Conservation (phyloP, 495 filamentous ascomycete species). For the Polyplosphaeria fusca region DNA sequence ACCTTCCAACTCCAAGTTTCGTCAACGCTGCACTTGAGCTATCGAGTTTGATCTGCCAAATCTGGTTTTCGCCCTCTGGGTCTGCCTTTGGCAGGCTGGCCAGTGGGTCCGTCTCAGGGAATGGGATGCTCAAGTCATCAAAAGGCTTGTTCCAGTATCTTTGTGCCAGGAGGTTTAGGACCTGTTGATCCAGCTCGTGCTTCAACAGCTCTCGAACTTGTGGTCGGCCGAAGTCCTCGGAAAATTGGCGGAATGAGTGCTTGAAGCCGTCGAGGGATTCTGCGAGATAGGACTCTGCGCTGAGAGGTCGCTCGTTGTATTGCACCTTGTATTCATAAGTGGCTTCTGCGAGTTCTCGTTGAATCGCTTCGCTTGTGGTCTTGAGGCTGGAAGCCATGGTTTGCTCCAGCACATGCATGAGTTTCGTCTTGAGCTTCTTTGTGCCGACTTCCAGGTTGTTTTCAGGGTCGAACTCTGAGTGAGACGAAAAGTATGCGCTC, state of each 20-base stretch:
- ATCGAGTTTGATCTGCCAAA: conserved; percentile 94
- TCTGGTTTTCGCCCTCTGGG: conserved; percentile 71
- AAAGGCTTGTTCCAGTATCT: conserved; percentile 98
- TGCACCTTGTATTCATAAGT: conserved; percentile 99
- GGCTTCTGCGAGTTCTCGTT: conserved; percentile 92
- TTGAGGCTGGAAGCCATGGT: conserved; percentile 92
- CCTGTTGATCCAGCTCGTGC: conserved; percentile 85
- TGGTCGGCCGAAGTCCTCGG: conserved; percentile 81
- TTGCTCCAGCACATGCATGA: conserved; percentile 95
- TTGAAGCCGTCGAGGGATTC: conserved; percentile 95
- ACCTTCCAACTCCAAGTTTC: conserved; percentile 85
- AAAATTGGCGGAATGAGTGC: conserved; percentile 92
- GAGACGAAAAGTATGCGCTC: conserved; percentile 77
- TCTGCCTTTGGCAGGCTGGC: conserved; percentile 76
- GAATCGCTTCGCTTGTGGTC: conserved; percentile 84
- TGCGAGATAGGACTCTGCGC: conserved; percentile 92
- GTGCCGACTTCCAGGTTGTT: conserved; percentile 75
- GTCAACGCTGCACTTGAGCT: conserved; percentile 86
- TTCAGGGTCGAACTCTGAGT: conserved; percentile 78
- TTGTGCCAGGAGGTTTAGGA: conserved; percentile 91
- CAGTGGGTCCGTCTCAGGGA: conserved; percentile 67
- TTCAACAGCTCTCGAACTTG: conserved; percentile 90
- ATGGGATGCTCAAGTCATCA: conserved; percentile 61
- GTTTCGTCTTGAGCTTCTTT: conserved; percentile 80
- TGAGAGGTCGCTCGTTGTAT: conserved; percentile 93